Evolutionary conservation across 108 stramenopile species (phyloP), one percentile per base, ranked within the genome.

Genomic region (Pelagomonas calceolata): DNA sequence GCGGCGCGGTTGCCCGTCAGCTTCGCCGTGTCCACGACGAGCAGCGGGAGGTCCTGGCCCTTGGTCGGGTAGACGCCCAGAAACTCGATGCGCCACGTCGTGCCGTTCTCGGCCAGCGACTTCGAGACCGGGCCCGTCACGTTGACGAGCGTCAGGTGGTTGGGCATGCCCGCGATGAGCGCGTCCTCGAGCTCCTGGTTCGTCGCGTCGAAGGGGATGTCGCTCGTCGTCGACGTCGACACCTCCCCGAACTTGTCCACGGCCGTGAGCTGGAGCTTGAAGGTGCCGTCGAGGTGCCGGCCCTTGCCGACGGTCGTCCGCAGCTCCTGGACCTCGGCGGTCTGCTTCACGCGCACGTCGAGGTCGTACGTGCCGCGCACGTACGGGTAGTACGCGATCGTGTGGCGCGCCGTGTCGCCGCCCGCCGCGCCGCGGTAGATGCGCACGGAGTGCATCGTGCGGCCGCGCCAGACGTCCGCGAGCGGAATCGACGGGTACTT

Each of bases 361-460:
- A 88, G 74, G 4, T 65, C 39, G 74, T 88, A 88, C 7, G 63
- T 63, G 31, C 88, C 88, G 60, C 82, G 73, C 30, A 86, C 79
- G 37, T 34, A 16, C 4, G 85, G 84, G 30, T 45, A 78, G 76
- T 85, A 88, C 44, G 43, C 72, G 12, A 88, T 68, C 0, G 75
- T 51, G 67, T 85, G 80, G 14, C 71, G 75, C 16, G 85, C 88
- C 30, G 79, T 78, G 43, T 51, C 35, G 68, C 82, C 81, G 21
- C 68, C 60, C 33, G 30, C 51, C 16, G 32, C 32, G 21, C 51
- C 51, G 7, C 10, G 3, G 51, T 60, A 60, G 51, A 60, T 26
- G 21, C 26, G 21, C 21, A 60, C 51, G 51, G 7, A 1, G 21
- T 26, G 21, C 21, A 26, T 26, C 7, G 3, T 1, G 51, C 1